Evolutionary conservation across 1,284 basidiomycete genomes (phyloP), one percentile per base, ranked within the genome.

Genomic region (Polyporus tsugae): DNA sequence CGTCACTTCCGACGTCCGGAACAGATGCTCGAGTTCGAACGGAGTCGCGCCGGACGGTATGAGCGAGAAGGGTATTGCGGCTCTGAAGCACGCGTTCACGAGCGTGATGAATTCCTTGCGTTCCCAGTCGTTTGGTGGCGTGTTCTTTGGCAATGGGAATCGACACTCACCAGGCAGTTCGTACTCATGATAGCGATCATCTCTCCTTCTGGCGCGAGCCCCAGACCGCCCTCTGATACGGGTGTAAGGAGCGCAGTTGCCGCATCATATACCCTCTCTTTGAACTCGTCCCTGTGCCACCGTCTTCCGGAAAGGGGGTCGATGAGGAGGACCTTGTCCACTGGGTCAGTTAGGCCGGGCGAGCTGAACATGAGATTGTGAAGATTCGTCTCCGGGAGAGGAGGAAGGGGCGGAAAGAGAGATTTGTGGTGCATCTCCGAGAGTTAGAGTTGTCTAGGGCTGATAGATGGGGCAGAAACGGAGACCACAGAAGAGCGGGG

Each of bases 171-270:
- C 77, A 89, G 77, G 53, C 85, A 88, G 75, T 93, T 94, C 63
- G 89, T 85, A 77, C 87, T 87, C 74, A 92, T 84, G 15, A 94
- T 85, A 2, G 89, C 92, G 36, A 92, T 80, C 36, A 92, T 86
- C 69, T 91, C 89, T 0, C 81, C 82, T 3, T 82, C 79, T 25
- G 80, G 80, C 15, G 78, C 75, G n/a, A 92, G 74, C 0, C 85
- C 89, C 5, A 92, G 78, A 0, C 91, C 90, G 1, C 89, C 90
- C 41, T 84, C 76, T 0, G 77, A 70, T 15, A 79, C 70, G 1
- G 85, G 80, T 1, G 82, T 78, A 0, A 81, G 82, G 7, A 93
- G 82, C 0, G 86, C 89, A 0, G 90, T 91, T 2, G 89, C 85
- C 15, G 84, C 86, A 65, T 88, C 82, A 4, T 83, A 80, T 0